phyloP scores from a whole-genome alignment of 441 rosid genomes.

The Corymbia citriodora region DNA sequence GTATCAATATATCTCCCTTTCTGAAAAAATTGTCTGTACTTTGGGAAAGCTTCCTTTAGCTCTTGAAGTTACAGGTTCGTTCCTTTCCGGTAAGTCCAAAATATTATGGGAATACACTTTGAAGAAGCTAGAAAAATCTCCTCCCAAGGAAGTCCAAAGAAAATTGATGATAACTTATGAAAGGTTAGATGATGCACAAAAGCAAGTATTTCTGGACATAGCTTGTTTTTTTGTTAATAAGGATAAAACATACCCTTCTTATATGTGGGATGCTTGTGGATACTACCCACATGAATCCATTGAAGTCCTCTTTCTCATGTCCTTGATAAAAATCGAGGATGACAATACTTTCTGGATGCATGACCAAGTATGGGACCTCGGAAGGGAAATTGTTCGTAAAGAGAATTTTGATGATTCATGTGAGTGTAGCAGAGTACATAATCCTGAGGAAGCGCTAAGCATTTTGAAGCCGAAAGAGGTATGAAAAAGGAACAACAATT shows the following conservation, averaged over 20 bases:
- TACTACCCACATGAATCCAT: rapidly evolving
- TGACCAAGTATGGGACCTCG: rapidly evolving
- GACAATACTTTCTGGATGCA: background rate
- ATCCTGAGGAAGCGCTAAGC: rapidly evolving
- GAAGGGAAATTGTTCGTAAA: background rate
- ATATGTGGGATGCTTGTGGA: background rate
- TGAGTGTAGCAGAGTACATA: rapidly evolving
- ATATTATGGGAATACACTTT: rapidly evolving
- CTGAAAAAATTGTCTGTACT: background rate
- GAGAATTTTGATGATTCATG: rapidly evolving
- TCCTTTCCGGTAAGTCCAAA: rapidly evolving
- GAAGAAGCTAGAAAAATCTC: background rate
- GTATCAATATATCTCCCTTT: rapidly evolving
- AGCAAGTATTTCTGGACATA: background rate
- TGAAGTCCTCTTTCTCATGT: background rate
- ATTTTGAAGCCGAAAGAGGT: background rate
- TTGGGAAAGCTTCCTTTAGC: background rate
- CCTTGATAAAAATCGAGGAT: background rate
- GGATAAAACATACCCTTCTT: rapidly evolving
- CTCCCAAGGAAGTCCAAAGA: rapidly evolving
- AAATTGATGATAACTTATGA: background rate
- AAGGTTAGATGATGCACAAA: rapidly evolving
- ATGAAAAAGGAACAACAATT: background rate
- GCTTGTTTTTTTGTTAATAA: background rate
- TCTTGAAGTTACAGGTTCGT: background rate